Base-by-base conservation (phyloP, 352 stramenopile species). In the Aphanomyces cochlioides region DNA sequence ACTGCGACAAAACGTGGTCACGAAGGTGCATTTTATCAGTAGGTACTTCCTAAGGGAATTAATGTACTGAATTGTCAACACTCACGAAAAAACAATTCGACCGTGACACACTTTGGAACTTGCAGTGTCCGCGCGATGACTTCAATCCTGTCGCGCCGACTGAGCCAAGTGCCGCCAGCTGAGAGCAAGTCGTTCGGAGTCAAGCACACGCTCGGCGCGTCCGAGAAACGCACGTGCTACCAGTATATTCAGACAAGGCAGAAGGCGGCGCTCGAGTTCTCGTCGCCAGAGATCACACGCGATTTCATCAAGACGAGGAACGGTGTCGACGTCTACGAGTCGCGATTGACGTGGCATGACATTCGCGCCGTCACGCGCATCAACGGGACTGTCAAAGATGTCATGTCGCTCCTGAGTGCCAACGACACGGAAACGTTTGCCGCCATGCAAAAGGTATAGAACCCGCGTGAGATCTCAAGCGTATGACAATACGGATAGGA, bases 231-330 rank as follows among this genome's bases (percentile, higher is more conserved):
- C n/a, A 84, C 84, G 5, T 94, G 86, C 69, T 92, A 90, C 71
- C 79, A 81, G 66, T 92, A 94, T 78, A 94, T 94, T 56, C 87
- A 91, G 64, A 75, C 81, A 15, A 74, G 86, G 34, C 82, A 94
- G 66, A 84, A 77, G 61, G 84, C 89, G 47, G 86, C 86, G 3
- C 71, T 90, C 36, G 84, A 82, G 5, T 94, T 94, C 58, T 81
- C 86, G 47, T 86, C 83, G 8, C 4, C 45, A 61, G 47, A 68
- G 43, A 19, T 43, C 39, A 7, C 67, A 60, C 69, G 59, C 56
- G 28, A 59, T 7, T 39, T 67, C 34, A 58, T 75, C 40, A 90
- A 91, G 63, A 72, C 74, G 17, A 90, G 88, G 69, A 80, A 90
- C 63, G 86, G 86, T 21, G 83, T 94, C 45, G 81, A 88, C 38